Base-by-base conservation (phyloP, 306 rosid genomes). In the Delonix regia region DNA sequence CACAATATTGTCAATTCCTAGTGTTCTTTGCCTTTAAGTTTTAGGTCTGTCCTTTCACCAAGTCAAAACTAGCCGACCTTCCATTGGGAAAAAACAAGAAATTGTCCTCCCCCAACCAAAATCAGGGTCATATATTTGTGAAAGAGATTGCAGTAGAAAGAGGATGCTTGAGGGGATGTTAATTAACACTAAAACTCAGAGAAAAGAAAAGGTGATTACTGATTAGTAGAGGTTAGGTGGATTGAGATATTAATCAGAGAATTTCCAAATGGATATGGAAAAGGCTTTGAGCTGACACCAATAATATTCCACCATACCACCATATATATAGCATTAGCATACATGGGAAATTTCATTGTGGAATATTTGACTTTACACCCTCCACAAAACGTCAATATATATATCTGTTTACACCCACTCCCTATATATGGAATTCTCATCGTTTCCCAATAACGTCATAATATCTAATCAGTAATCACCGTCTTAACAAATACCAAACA, bases 271-370 rank as follows among this genome's bases (percentile, higher is more conserved):
- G 89, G 83, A 81, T 34, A 34, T 77, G 74, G 80, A 81, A 63
- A 87, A 65, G 81, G 34, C 76, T 66, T 73, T 84, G 88, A 88
- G 85, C 73, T 90, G 89, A 90, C 94, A 84, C 83, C 85, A 90
- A 83, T 81, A 77, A 83, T 79, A 24, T 57, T 57, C 45, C 15
- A 63, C 18, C 81, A 80, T 81, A 86, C 81, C 88, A 81, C 80
- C n/a, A 74, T 30, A 59, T 30, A 59, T 11, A 61, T 51, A 10
- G 22, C 44, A 30, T 39, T 36, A 24, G 30, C 38, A 19, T 72
- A 11, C 21, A 19, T 56, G 76, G 56, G 33, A 71, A 82, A 67
- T 73, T 74, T 80, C 73, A 81, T 83, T 62, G 79, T 81, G 81
- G 49, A 65, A 30, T 22, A 56, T 83, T 86, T 84, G 90, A 87